Evolutionary conservation across 73 alveolate species (phyloP).

Genomic region (Urostyla sp.): DNA sequence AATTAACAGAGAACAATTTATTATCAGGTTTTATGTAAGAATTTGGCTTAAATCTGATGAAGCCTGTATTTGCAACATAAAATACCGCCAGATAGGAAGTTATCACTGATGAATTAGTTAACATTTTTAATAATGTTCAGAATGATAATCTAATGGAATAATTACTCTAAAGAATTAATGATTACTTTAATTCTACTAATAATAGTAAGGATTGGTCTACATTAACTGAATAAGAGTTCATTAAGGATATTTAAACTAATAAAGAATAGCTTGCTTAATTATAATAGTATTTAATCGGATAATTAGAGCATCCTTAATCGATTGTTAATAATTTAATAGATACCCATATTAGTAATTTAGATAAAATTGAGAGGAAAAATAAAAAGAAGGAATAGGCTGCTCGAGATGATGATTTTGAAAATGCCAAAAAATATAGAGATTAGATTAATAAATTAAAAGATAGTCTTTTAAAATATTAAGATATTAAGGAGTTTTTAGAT

Average conservation of each 20-base stretch:
- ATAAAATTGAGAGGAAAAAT: constrained; percentile 23
- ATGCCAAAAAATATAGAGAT: constrained; percentile 12
- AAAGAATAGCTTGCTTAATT: not conserved
- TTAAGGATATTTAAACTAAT: not conserved
- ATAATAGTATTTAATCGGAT: not conserved
- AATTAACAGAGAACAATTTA: constrained; percentile 4
- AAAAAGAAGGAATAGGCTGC: constrained; percentile 31
- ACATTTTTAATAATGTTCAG: no score
- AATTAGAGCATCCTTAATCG: not conserved
- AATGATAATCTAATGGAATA: not conserved
- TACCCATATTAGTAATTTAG: not conserved
- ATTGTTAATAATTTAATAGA: not conserved
- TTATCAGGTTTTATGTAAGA: constrained; percentile 29
- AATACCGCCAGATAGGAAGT: not conserved
- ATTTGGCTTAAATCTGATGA: constrained; percentile 1
- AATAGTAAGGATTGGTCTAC: not conserved
- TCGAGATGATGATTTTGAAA: constrained; percentile 38
- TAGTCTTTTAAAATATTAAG: not conserved
- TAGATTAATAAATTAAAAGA: not conserved
- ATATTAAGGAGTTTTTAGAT: not conserved
- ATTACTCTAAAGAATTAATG: not conserved
- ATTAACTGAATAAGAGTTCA: not conserved
- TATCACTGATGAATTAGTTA: not conserved
- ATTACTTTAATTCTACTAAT: not conserved
- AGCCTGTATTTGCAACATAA: not conserved